Percentiles rank a stretch among this genome's conserved stretches.
Evolutionary conservation across 2,329 filamentous ascomycete genomes (phyloP).

Genomic region (Xylogone sp.): DNA sequence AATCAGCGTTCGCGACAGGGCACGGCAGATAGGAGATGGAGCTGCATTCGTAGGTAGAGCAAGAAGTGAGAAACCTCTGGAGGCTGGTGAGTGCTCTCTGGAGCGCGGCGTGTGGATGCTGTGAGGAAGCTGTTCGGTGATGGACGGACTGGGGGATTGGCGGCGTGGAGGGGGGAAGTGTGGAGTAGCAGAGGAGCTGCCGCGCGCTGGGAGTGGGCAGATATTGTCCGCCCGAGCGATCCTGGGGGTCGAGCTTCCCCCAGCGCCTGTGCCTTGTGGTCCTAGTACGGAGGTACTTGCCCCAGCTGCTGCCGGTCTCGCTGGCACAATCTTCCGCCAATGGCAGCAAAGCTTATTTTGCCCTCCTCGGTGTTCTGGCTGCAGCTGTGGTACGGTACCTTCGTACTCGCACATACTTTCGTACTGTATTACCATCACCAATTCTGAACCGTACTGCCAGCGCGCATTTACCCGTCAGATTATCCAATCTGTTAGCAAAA

Average conservation of each 20-base stretch:
- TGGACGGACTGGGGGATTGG: too few species aligned
- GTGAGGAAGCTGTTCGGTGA: too few species aligned
- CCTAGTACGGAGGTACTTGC: background rate
- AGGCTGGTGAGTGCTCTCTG: background rate
- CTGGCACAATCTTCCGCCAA: background rate
- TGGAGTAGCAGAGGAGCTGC: background rate
- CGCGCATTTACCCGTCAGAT: too few species aligned
- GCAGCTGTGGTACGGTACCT: too few species aligned
- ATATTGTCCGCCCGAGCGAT: too few species aligned
- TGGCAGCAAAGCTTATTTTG: background rate
- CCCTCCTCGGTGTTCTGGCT: background rate
- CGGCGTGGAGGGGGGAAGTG: background rate
- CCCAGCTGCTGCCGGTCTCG: background rate
- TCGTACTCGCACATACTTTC: too few species aligned
- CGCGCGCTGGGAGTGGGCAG: background rate
- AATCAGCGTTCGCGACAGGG: background rate
- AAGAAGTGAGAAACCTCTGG: background rate
- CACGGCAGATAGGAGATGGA: background rate
- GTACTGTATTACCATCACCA: too few species aligned
- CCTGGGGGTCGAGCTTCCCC: too few species aligned
- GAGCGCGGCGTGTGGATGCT: too few species aligned
- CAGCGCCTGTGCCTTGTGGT: background rate
- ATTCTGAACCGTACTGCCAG: too few species aligned
- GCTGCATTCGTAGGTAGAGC: background rate
- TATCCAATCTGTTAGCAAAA: too few species aligned